Base-by-base conservation (phyloP, 2,329 filamentous ascomycete genomes). In the Plenodomus biglobosus region DNA sequence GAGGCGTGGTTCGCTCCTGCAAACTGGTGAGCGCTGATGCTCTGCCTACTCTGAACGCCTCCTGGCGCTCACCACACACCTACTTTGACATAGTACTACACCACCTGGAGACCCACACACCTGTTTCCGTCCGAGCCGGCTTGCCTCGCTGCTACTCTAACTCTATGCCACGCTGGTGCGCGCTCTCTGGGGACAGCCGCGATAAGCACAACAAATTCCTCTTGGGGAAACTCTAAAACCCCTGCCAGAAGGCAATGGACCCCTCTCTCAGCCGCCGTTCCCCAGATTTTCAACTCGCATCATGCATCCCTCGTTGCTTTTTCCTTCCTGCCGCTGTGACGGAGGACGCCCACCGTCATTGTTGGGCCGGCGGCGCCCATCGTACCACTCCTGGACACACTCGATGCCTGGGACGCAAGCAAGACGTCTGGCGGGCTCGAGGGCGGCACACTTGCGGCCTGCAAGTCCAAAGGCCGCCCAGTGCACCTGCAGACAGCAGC, bases 271-370 rank as follows among this genome's bases (percentile, higher is more conserved):
- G 51, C 58, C 58, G 59, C 52, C 44, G 15, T 56, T 64, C 64
- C 64, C 64, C 64, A 66, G 64, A 65, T 64, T 59, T 58, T 47
- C 55, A 37, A 20, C 52, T 55, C 45, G 30, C 32, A 20, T 32
- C 22, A 32, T 43, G 40, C 35, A 36, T 38, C 40, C 38, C 38
- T 16, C 18, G 54, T 61, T 64, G 57, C 57, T 64, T 62, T 46
- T 65, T 64, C 56, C 56, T 37, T 64, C 59, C 62, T 59, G 61
- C 53, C 27, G 34, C 38, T 43, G 42, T 27, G 16, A 19, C 17
- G 7, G 27, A 32, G 3, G 32, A n/a, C 32, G 32, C 13, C 32
- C 32, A 36, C 17, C 32, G 32, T 36, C 32, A 36, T 36, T 36
- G 32, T 36, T 36, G 32, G 32, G 32, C 32, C 32, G 32, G 32